Percentiles rank a stretch among this genome's conserved stretches.
These are phyloP conservation scores for Scorias spongiosa DNA, from an alignment of 2,329 filamentous ascomycete genomes.

Conservation along the genomic window DNA sequence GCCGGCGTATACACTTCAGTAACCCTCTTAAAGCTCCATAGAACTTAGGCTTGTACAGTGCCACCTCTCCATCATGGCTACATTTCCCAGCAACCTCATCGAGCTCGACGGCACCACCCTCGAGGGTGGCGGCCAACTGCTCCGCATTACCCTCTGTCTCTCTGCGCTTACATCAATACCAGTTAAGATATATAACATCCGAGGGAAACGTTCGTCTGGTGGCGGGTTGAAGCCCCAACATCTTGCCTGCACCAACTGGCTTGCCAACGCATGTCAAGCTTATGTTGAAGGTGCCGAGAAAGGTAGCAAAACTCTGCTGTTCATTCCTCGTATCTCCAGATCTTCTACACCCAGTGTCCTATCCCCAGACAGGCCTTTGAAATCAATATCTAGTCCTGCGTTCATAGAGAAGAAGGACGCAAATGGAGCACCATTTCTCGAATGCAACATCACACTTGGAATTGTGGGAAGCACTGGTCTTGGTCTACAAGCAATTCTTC, in stretches of 20 bases:
- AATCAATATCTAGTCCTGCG: slow-evolving; percentile 2
- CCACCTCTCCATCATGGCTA: slow-evolving; percentile 7
- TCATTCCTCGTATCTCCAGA: slow-evolving; percentile 16
- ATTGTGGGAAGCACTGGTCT: slow-evolving; percentile 40
- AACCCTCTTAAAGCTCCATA: no score
- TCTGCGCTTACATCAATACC: slow-evolving; percentile 37
- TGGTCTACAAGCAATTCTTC: slow-evolving; percentile 44
- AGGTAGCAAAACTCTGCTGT: slow-evolving; percentile 28
- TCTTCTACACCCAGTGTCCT: neutral
- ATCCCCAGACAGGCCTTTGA: neutral
- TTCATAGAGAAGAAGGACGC: slow-evolving; percentile 7
- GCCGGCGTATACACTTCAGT: no score
- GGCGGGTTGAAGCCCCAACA: slow-evolving; percentile 43
- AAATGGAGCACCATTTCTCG: slow-evolving; percentile 10
- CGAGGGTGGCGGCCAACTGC: slow-evolving; percentile 47
- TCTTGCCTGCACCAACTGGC: slow-evolving; percentile 38
- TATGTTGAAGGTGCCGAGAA: slow-evolving; percentile 24
- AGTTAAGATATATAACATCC: slow-evolving; percentile 37
- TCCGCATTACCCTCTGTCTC: slow-evolving; percentile 41
- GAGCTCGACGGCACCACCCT: slow-evolving; percentile 40
- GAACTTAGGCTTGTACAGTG: no score
- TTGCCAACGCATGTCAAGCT: slow-evolving; percentile 35
- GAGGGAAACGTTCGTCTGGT: slow-evolving; percentile 36
- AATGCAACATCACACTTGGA: slow-evolving; percentile 27
- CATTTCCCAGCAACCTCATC: slow-evolving; percentile 8